phyloP scores from a whole-genome alignment of 2,329 filamentous ascomycete genomes.

The Aspergillus latus region DNA sequence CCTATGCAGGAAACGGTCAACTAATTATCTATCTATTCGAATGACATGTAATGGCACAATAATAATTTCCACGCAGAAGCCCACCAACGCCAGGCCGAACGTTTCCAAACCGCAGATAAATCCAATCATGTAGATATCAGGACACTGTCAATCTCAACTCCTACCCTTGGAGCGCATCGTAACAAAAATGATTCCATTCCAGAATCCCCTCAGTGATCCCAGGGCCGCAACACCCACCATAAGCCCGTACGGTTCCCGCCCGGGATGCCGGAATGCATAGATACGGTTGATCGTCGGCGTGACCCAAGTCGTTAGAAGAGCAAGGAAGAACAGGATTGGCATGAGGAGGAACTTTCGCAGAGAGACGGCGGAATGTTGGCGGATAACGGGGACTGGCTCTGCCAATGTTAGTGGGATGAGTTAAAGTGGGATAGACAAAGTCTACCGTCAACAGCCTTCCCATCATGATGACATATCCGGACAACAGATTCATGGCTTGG shows the following conservation, averaged over 20 bases:
- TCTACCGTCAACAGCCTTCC: neutral
- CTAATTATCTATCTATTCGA: no score
- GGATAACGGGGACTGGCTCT: conserved; percentile 6
- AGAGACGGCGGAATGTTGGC: conserved; percentile 25
- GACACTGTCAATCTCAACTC: conserved; percentile 13
- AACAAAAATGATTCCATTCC: conserved; percentile 42
- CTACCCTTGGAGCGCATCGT: conserved; percentile 39
- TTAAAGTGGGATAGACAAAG: conserved; percentile 17
- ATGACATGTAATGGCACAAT: no score
- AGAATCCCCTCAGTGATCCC: conserved; percentile 40
- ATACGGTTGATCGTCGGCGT: conserved; percentile 40
- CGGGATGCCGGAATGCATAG: conserved; percentile 31
- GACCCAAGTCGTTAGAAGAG: conserved; percentile 38
- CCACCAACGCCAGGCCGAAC: no score
- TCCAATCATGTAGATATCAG: no score
- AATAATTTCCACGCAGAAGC: no score
- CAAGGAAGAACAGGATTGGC: conserved; percentile 41
- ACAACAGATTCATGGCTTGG: conserved; percentile 13
- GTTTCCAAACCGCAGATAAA: no score
- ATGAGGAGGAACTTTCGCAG: conserved; percentile 43
- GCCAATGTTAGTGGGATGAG: neutral
- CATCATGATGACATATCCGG: neutral
- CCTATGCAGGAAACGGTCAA: no score
- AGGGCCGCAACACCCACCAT: conserved; percentile 35
- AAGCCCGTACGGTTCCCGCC: conserved; percentile 30